Base-by-base conservation (phyloP, 257 asterid species). In the Asclepias syriaca region DNA sequence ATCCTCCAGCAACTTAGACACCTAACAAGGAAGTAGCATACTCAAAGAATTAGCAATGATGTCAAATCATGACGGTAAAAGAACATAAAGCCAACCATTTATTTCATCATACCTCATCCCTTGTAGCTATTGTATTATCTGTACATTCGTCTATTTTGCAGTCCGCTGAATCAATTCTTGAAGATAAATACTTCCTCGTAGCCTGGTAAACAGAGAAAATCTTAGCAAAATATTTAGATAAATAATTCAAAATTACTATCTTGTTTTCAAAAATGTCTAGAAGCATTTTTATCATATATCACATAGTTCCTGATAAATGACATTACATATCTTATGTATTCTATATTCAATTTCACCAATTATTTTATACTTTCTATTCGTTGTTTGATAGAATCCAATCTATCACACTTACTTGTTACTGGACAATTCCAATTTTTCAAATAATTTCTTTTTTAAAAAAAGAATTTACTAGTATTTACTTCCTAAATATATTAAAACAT, bases 101-200 rank as follows among this genome's bases (percentile, higher is more conserved):
- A 29, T 18, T 73, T 60, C 71, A 70, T 56, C 96, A 78, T 51
- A 90, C 98, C 95, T 90, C 91, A 8, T 79, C 95, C 69, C 76
- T 90, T 22, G 91, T 85, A 61, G 91, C 89, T 72, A 78, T 69
- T 63, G 89, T 75, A 79, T 80, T 79, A 46, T 85, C 91, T 40
- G 80, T 78, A 79, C 87, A 85, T 77, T 90, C 98, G 12, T 92
- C 96, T 70, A 92, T 71, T 80, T 93, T 95, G 75, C 85, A 71
- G 75, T 87, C 96, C 69, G 85, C 91, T 5, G 85, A 81, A 72
- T 90, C 91, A 71, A 95, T 86, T 70, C 85, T 84, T 58, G 93
- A 85, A 69, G 96, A 80, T 63, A 95, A 79, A 65, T 92, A 91
- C 74, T 73, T 84, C 77, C 80, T 90, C 18, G 96, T 82, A 70